These are phyloP conservation scores for Leccinum imitatum DNA, from an alignment of 768 basidiomycete genomes.

Conservation along the genomic window DNA sequence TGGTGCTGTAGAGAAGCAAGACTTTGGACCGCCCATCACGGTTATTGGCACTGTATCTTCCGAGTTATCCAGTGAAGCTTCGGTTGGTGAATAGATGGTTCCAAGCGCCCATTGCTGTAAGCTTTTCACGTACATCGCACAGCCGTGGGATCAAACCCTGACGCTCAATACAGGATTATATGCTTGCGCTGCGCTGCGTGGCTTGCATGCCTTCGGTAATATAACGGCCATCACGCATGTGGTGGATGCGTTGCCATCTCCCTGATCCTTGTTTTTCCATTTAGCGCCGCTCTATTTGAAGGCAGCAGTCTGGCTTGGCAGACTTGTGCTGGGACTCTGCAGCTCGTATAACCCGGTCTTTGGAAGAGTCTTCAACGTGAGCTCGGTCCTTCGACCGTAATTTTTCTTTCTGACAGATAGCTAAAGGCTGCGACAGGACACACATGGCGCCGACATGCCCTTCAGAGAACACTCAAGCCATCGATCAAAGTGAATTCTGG, in stretches of 20 bases:
- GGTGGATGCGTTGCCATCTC: not conserved
- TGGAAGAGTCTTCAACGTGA: not conserved
- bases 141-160: not conserved
- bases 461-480: slow-evolving; percentile 44
- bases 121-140: not conserved
- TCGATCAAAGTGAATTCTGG: slow-evolving; percentile 70
- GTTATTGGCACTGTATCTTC: not conserved
- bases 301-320: not conserved
- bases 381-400: not conserved
- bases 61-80: not conserved
- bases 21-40: not conserved
- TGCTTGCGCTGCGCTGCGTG: not conserved
- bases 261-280: not conserved
- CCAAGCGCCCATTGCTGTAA: not conserved
- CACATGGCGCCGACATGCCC: slow-evolving; percentile 42
- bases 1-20: not conserved
- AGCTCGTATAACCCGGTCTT: not conserved
- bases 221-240: not conserved
- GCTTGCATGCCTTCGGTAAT: not conserved
- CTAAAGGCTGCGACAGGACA: not conserved
- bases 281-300: not conserved
- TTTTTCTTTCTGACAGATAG: not conserved
- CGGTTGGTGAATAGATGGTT: not conserved
- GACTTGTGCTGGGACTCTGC: not conserved
- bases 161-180: not conserved